Percentiles rank a stretch among this genome's conserved stretches.
These are phyloP conservation scores for Elongisporangium senticosum DNA, from an alignment of 352 stramenopile species.

Conservation along the genomic window DNA sequence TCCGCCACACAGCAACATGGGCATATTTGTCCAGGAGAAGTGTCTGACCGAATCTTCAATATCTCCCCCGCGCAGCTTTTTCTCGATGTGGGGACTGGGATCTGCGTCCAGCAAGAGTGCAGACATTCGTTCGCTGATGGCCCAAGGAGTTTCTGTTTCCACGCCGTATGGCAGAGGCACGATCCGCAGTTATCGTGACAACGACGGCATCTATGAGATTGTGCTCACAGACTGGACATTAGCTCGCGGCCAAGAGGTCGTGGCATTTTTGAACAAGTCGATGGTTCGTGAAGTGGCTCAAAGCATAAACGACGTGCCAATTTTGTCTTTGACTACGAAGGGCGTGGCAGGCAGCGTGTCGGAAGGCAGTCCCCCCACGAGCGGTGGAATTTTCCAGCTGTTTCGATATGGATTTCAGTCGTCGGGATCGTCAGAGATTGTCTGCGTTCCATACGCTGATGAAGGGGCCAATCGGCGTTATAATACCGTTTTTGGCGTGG, in stretches of 20 bases:
- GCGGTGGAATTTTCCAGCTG: slow-evolving; percentile 66
- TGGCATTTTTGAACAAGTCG: slow-evolving; percentile 45
- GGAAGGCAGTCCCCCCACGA: slow-evolving; percentile 11
- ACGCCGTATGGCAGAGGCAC: slow-evolving; percentile 63
- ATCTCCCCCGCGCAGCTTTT: slow-evolving; percentile 61
- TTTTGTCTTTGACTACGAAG: slow-evolving; percentile 23
- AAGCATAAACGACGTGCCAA: slow-evolving; percentile 27
- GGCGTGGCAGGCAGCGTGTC: background rate
- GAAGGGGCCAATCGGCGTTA: slow-evolving; percentile 37
- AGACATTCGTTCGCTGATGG: background rate
- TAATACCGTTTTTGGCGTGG: slow-evolving; percentile 55
- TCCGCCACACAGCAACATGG: slow-evolving; percentile 12
- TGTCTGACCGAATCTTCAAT: slow-evolving; percentile 38
- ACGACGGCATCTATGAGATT: slow-evolving; percentile 43
- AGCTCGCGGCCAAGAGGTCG: slow-evolving; percentile 26
- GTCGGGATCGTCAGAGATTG: slow-evolving; percentile 8
- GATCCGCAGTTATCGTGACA: slow-evolving; percentile 33
- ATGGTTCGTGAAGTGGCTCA: slow-evolving; percentile 24
- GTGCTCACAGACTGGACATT: slow-evolving; percentile 50
- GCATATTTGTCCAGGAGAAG: slow-evolving; percentile 55
- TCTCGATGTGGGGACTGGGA: slow-evolving; percentile 52
- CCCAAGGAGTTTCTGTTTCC: slow-evolving; percentile 11
- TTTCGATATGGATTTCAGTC: slow-evolving; percentile 48
- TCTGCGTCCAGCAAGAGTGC: slow-evolving; percentile 16
- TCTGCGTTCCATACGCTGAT: slow-evolving; percentile 28